phyloP scores from a whole-genome alignment of 2,329 filamentous ascomycete genomes.

The Ophiostoma sp. region DNA sequence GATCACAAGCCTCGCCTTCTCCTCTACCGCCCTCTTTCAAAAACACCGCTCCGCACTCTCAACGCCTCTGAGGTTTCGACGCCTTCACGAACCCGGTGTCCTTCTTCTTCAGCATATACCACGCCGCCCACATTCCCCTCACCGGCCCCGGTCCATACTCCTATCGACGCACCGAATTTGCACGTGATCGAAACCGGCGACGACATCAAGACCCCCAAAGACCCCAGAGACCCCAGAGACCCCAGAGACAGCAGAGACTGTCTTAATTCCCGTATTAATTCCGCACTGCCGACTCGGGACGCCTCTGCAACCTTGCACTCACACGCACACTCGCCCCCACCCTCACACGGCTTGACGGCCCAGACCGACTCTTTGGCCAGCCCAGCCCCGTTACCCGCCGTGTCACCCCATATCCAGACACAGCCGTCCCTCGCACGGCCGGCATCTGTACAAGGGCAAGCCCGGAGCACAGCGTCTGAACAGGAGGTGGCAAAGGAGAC shows the following conservation, averaged over 20 bases:
- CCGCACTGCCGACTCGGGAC: background rate
- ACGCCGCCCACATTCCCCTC: slow-evolving; percentile 21
- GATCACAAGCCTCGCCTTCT: background rate
- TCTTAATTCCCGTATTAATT: slow-evolving; percentile 9
- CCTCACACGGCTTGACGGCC: background rate
- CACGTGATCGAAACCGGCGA: slow-evolving; percentile 15
- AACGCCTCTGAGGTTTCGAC: slow-evolving; percentile 22
- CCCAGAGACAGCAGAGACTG: background rate
- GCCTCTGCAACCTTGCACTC: background rate
- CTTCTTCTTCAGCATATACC: slow-evolving; percentile 5
- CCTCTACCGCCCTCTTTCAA: slow-evolving; percentile 5
- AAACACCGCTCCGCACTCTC: slow-evolving; percentile 12
- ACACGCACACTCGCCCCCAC: background rate
- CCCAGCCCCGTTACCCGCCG: background rate
- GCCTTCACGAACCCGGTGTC: slow-evolving; percentile 16
- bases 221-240: slow-evolving; percentile 7
- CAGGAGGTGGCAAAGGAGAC: too few species aligned
- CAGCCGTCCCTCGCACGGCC: background rate
- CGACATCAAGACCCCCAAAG: background rate
- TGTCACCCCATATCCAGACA: background rate
- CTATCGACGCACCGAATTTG: background rate
- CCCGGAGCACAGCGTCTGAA: background rate
- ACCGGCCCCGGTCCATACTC: slow-evolving; percentile 14
- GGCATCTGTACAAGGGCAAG: background rate
- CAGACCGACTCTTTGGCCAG: background rate